A percentile compares a stretch with the other conserved stretches of the same genome.
These are phyloP conservation scores for Lodderomyces parapsilosis DNA, from an alignment of 1,139 yeast species.

Conservation along the genomic window DNA sequence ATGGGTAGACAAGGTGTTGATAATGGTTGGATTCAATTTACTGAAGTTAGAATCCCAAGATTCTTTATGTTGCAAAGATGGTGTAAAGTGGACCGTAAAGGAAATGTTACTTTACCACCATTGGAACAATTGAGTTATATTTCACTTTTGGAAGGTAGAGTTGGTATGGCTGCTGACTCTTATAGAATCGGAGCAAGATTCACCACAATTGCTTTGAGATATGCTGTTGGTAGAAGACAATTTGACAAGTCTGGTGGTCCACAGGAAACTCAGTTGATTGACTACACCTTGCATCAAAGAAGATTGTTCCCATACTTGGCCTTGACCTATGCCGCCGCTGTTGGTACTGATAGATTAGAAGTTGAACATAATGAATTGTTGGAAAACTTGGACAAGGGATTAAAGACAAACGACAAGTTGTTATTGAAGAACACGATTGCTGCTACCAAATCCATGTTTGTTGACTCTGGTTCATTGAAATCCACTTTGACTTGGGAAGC, in stretches of 20 bases:
- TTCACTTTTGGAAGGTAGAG: slow-evolving; percentile 86
- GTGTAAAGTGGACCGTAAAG: slow-evolving; percentile 68
- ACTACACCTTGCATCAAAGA: slow-evolving; percentile 84
- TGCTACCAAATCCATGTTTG: slow-evolving; percentile 74
- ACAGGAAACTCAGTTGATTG: slow-evolving; percentile 64
- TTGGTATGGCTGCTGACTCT: slow-evolving; percentile 83
- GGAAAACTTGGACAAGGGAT: slow-evolving; percentile 54
- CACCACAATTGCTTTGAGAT: slow-evolving; percentile 80
- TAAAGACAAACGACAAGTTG: slow-evolving; percentile 40
- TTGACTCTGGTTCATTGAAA: slow-evolving; percentile 84
- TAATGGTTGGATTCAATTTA: slow-evolving; percentile 93
- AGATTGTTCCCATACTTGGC: slow-evolving; percentile 81
- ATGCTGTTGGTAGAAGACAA: slow-evolving; percentile 88
- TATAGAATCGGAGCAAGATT: slow-evolving; percentile 78
- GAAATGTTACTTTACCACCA: slow-evolving; percentile 72
- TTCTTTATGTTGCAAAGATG: slow-evolving; percentile 81
- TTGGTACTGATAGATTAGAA: slow-evolving; percentile 68
- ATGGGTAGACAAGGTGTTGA: slow-evolving; percentile 92
- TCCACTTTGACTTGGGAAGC: slow-evolving; percentile 89
- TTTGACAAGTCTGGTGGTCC: slow-evolving; percentile 48
- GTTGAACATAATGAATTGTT: slow-evolving; percentile 52
- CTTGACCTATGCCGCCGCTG: slow-evolving; percentile 72
- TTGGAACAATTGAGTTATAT: slow-evolving; percentile 85
- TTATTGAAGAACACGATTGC: slow-evolving; percentile 51
- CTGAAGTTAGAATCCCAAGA: slow-evolving; percentile 79